phyloP scores from a whole-genome alignment of 495 filamentous ascomycete genomes.

The Daldinia loculata region DNA sequence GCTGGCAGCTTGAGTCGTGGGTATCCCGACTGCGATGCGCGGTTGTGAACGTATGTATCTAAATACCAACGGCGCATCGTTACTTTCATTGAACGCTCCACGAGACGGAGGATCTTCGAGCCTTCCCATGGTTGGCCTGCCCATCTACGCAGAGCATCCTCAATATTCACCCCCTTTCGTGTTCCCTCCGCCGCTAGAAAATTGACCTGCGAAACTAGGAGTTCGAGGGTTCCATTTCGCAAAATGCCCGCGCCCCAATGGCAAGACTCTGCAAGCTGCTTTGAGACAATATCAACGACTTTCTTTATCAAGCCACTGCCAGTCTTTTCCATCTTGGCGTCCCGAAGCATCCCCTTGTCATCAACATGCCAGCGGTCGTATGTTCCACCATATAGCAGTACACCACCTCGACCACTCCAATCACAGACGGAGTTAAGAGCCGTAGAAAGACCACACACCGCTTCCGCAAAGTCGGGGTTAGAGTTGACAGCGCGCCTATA shows the following conservation, averaged over 20 bases:
- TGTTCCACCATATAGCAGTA: constrained; percentile 72
- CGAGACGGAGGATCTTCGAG: constrained; percentile 80
- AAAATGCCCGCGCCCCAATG: constrained; percentile 84
- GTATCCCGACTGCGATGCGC: constrained; percentile 69
- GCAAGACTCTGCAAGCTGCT: constrained; percentile 87
- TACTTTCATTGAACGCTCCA: constrained; percentile 82
- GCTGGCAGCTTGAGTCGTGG: constrained; percentile 78
- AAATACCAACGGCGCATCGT: constrained; percentile 89
- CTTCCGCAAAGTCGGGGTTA: constrained; percentile 96
- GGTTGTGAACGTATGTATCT: constrained; percentile 74
- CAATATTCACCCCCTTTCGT: constrained; percentile 43
- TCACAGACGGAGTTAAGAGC: constrained; percentile 97
- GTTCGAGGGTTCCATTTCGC: constrained; percentile 56
- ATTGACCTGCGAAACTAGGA: constrained; percentile 59
- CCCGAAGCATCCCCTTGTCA: constrained; percentile 82
- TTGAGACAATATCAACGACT: constrained; percentile 94
- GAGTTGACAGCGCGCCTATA: constrained; percentile 89
- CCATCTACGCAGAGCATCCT: constrained; percentile 69
- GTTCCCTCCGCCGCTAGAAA: constrained; percentile 42
- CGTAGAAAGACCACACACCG: constrained; percentile 94
- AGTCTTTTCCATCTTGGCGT: constrained; percentile 67
- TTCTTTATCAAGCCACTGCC: constrained; percentile 89
- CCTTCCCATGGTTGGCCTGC: constrained; percentile 85
- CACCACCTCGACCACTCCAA: constrained; percentile 90
- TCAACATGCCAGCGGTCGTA: constrained; percentile 96